phyloP scores from a whole-genome alignment of 352 stramenopile genomes.

The Phytophthora hybrid region DNA sequence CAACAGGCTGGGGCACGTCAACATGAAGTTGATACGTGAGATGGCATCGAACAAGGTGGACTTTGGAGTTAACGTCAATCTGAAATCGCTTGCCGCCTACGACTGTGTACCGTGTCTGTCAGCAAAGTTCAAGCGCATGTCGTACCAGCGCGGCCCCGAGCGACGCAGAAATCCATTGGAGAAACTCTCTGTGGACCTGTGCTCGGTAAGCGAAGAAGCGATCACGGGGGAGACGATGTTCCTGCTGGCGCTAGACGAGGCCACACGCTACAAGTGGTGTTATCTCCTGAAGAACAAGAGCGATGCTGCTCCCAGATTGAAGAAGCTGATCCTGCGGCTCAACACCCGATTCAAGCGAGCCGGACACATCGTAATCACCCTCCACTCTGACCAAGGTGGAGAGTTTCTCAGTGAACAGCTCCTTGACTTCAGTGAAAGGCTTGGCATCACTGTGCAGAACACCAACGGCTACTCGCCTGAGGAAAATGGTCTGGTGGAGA shows the following conservation, averaged over 20 bases:
- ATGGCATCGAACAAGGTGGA: constrained; percentile 12
- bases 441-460: too few relatives aligned
- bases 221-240: constrained; percentile 16
- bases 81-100: constrained; percentile 2
- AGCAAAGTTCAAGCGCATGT: constrained; percentile 12
- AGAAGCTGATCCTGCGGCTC: too few relatives aligned
- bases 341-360: too few relatives aligned
- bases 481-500: neutral
- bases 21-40: constrained; percentile 15
- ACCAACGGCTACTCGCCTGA: too few relatives aligned
- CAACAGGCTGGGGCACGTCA: constrained; percentile 13
- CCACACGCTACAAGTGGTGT: constrained; percentile 29
- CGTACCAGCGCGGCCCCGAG: neutral
- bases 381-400: too few relatives aligned
- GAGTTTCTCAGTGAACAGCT: too few relatives aligned
- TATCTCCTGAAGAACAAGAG: constrained; percentile 15
- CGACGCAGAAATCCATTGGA: neutral
- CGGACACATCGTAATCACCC: too few relatives aligned
- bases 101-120: constrained; percentile 14
- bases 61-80: constrained; percentile 28
- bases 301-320: neutral
- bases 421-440: too few relatives aligned
- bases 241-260: constrained; percentile 31
- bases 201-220: constrained; percentile 8
- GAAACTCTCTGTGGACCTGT: constrained; percentile 15